phyloP scores from a whole-genome alignment of 139 green algal genomes.

The Micractinium conductrix region DNA sequence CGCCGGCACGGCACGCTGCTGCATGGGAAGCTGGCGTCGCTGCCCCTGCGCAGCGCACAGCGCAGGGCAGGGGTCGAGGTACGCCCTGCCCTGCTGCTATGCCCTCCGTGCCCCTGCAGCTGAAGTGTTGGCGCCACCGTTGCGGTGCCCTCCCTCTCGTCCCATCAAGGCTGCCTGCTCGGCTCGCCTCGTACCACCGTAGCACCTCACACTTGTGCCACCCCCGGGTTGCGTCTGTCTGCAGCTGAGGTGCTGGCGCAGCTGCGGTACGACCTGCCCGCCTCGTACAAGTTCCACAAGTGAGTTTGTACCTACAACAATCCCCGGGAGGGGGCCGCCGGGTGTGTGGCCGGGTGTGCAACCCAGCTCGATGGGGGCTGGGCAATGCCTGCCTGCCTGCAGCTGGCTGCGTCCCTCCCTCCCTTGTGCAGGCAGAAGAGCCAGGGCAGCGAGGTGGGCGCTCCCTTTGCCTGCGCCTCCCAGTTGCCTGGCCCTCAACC shows the following conservation, averaged over 20 bases:
- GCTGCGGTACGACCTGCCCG: slow-evolving; percentile 91
- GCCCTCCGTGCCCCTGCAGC: too few relatives aligned
- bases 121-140: not conserved
- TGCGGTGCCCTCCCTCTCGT: too few relatives aligned
- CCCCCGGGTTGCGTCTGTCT: not conserved
- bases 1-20: too few relatives aligned
- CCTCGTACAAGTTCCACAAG: slow-evolving; percentile 89
- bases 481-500: too few relatives aligned
- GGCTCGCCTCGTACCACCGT: not conserved
- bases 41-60: not conserved
- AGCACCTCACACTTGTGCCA: not conserved
- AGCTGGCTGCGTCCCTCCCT: not conserved
- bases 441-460: not conserved
- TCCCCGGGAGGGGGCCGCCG: too few relatives aligned
- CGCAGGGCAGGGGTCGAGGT: too few relatives aligned
- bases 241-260: slow-evolving; percentile 87
- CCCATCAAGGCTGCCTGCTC: not conserved
- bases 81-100: not conserved
- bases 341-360: not conserved
- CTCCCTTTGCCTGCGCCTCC: not conserved
- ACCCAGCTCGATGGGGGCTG: too few relatives aligned
- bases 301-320: slow-evolving; percentile 1
- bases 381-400: too few relatives aligned
- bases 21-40: not conserved
- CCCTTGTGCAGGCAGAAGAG: not conserved